A percentile compares a stretch with the other conserved stretches of the same genome.
These are phyloP conservation scores for Saccharomycopsis babjevae DNA, from an alignment of 805 yeast species.

Conservation along the genomic window DNA sequence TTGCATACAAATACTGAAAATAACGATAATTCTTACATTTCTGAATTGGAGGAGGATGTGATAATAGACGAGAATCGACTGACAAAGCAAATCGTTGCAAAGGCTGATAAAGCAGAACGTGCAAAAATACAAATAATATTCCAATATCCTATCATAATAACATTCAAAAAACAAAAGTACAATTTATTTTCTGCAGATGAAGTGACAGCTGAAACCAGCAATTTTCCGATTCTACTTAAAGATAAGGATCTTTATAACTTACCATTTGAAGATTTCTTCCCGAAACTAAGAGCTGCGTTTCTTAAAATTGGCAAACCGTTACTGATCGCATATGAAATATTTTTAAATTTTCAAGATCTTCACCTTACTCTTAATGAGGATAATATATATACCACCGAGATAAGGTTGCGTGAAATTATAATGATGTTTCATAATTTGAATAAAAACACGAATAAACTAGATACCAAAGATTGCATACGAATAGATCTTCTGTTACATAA, in stretches of 20 bases:
- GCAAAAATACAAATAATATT: neutral
- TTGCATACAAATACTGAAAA: neutral
- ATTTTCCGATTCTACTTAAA: conserved; percentile 1
- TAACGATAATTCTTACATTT: neutral
- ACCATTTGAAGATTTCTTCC: conserved; percentile 7
- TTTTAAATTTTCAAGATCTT: conserved; percentile 3
- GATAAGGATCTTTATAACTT: neutral
- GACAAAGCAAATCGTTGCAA: neutral
- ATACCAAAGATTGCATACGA: neutral
- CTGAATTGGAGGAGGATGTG: neutral
- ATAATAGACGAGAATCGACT: neutral
- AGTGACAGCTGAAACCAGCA: neutral
- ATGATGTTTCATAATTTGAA: conserved; percentile 4
- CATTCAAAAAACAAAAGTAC: neutral
- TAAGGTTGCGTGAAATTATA: conserved; percentile 4
- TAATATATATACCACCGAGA: conserved; percentile 6
- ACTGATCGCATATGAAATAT: conserved; percentile 1
- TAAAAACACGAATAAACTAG: neutral
- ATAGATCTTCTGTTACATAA: neutral
- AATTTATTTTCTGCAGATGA: neutral
- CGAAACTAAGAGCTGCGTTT: conserved; percentile 1
- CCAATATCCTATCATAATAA: conserved; percentile 4
- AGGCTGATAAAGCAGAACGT: neutral
- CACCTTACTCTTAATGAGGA: conserved; percentile 5
- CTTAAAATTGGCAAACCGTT: neutral